These are phyloP conservation scores for Bipolaris cookei DNA, from an alignment of 2,329 filamentous ascomycete species.

Conservation along the genomic window DNA sequence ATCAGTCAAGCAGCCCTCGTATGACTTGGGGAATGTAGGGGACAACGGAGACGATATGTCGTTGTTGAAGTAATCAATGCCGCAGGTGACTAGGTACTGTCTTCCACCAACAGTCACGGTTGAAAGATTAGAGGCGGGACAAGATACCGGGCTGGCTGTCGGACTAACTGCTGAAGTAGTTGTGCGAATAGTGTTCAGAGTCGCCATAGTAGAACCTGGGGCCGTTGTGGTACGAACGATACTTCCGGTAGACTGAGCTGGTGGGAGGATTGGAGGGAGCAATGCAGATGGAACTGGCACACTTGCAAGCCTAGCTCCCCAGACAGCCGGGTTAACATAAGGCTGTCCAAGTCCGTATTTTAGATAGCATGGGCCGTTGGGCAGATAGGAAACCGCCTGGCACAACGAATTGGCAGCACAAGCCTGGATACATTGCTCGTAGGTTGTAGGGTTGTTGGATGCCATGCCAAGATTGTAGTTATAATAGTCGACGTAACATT, in stretches of 20 bases:
- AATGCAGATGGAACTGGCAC: not conserved
- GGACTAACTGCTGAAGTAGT: not conserved
- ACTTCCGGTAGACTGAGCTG: too few species aligned
- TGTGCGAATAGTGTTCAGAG: not conserved
- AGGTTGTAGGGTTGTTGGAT: constrained; percentile 3
- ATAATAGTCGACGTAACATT: constrained; percentile 19
- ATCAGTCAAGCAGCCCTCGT: constrained; percentile 24
- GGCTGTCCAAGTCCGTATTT: constrained; percentile 17
- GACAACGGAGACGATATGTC: constrained; percentile 5
- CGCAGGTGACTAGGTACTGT: constrained; percentile 18
- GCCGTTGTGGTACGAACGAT: too few species aligned
- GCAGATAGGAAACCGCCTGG: constrained; percentile 16
- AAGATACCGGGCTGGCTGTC: constrained; percentile 8
- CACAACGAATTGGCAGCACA: constrained; percentile 12
- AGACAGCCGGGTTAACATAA: constrained; percentile 10
- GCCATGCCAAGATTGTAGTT: constrained; percentile 12
- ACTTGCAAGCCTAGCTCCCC: constrained; percentile 16
- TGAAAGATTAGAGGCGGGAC: constrained; percentile 14
- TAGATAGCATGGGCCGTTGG: constrained; percentile 21
- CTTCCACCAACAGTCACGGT: constrained; percentile 2
- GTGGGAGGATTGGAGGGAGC: not conserved
- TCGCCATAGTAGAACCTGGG: not conserved
- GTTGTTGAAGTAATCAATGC: constrained; percentile 12
- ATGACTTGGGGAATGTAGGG: constrained; percentile 20
- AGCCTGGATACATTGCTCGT: constrained; percentile 12